Percentiles rank a stretch among this genome's conserved stretches.
These are phyloP conservation scores for Pseudogymnoascus sp. DNA, from an alignment of 2,329 filamentous ascomycete genomes.

Conservation along the genomic window DNA sequence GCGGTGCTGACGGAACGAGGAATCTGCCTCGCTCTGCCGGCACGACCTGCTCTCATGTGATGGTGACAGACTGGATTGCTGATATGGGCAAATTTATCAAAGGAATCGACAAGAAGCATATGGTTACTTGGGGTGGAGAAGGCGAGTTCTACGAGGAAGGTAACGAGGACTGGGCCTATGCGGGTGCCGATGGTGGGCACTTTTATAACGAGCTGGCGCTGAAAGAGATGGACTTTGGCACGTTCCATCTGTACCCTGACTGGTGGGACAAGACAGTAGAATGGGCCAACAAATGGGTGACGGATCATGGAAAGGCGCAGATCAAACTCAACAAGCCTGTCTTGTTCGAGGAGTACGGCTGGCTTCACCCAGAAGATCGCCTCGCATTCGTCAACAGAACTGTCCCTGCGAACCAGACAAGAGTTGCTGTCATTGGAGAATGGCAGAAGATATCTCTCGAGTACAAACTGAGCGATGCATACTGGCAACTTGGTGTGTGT, in stretches of 20 bases:
- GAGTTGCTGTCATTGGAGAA: conserved; percentile 37
- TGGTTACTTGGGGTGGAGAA: conserved; percentile 47
- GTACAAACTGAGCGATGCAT: conserved; percentile 44
- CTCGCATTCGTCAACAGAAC: conserved; percentile 36
- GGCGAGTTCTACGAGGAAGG: conserved; percentile 33
- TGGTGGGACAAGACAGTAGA: conserved; percentile 45
- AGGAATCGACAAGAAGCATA: conserved; percentile 41
- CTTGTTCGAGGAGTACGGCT: conserved; percentile 48
- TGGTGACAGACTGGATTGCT: conserved; percentile 41
- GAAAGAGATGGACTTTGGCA: conserved; percentile 44
- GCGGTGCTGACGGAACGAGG: conserved; percentile 30
- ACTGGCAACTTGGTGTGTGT: conserved; percentile 47
- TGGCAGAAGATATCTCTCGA: conserved; percentile 43
- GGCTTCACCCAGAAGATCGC: conserved; percentile 42
- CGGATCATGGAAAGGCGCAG: conserved; percentile 41
- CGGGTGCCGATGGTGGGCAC: conserved; percentile 43
- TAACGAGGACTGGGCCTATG: conserved; percentile 38
- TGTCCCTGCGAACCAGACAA: conserved; percentile 33
- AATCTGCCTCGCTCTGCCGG: conserved; percentile 36
- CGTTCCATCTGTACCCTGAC: conserved; percentile 49
- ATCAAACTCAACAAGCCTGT: conserved; percentile 41
- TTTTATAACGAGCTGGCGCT: conserved; percentile 43
- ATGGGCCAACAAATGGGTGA: conserved; percentile 48
- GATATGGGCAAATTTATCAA: conserved; percentile 50
- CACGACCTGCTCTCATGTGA: conserved; percentile 32